These are phyloP conservation scores for Candida verbasci DNA, from an alignment of 805 yeast genomes.

Conservation along the genomic window DNA sequence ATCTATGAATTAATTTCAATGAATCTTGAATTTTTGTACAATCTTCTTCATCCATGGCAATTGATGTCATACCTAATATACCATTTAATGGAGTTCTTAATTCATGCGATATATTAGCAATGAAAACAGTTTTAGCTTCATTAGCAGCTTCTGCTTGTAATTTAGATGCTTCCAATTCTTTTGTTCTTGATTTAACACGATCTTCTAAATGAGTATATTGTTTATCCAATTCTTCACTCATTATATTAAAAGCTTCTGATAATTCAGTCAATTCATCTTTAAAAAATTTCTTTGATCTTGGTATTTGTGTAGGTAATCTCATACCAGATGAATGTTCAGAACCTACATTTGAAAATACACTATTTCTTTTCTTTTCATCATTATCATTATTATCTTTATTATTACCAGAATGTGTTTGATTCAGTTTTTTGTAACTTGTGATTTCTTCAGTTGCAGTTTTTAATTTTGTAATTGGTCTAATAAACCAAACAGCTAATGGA, in stretches of 20 bases:
- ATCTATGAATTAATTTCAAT: constrained; percentile 76
- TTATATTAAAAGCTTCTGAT: constrained; percentile 82
- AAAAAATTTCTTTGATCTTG: constrained; percentile 43
- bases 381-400: constrained; percentile 9
- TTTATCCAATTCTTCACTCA: constrained; percentile 82
- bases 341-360: constrained; percentile 19
- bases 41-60: constrained; percentile 85
- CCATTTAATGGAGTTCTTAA: constrained; percentile 94
- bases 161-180: constrained; percentile 83
- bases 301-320: constrained; percentile 34
- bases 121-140: constrained; percentile 76
- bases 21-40: constrained; percentile 64
- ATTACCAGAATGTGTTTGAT: background rate
- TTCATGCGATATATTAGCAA: constrained; percentile 46
- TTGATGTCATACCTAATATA: constrained; percentile 91
- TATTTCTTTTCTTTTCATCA: constrained; percentile 19
- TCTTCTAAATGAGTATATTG: constrained; percentile 86
- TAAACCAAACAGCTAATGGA: constrained; percentile 80
- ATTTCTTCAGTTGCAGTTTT: constrained; percentile 80
- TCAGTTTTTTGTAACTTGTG: constrained; percentile 37
- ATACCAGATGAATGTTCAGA: constrained; percentile 41
- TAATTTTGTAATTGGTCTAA: constrained; percentile 72
- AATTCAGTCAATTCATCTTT: constrained; percentile 85
- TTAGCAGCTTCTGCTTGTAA: constrained; percentile 91
- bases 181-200: constrained; percentile 79